Base-by-base conservation (phyloP, 768 basidiomycete species). In the Hortiboletus flavorubellus region DNA sequence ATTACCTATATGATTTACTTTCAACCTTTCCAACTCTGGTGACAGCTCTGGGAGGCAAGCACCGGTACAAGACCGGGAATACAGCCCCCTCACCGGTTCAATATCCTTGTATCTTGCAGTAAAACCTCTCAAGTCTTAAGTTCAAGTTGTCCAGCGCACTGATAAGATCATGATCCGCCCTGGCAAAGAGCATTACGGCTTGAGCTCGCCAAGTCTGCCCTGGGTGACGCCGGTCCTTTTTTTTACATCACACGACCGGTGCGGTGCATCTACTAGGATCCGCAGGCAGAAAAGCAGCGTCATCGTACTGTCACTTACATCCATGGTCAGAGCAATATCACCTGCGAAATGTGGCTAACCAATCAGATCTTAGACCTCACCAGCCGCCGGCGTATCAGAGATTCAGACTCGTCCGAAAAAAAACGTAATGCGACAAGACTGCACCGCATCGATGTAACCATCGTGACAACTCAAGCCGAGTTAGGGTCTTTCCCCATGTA, bases 151-250 rank as follows among this genome's bases (percentile, higher is more conserved):
- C 46, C 14, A 34, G 16, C 40, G 12, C 16, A 8, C 29, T 52
- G 51, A 53, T 51, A 31, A 45, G 53, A 62, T 46, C 35, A 41
- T 55, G 60, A 59, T 64, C 48, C 47, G 52, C 30, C 39, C 33
- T 26, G 14, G 18, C 40, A 41, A 26, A 26, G 26, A 26, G 26
- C 37, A 44, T 43, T n/a, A 46, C 49, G 26, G 43, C 26, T 21
- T 14, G 5, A 4, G 34, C 18, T 37, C 23, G 23, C 46, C 33
- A 18, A 48, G 33, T 31, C 30, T 14, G 35, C 29, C 30, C 34
- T 51, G 30, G 21, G 31, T 46, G 42, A 44, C 29, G 10, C 21
- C 1, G 21, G 21, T 21, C 21, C 4, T n/a, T 30, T 23, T 44
- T 37, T 30, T 31, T 33, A 4, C 29, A 45, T 49, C 12, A 38